These are phyloP conservation scores for Apiospora pterosperma DNA, from an alignment of 2,329 filamentous ascomycete species.

Conservation along the genomic window DNA sequence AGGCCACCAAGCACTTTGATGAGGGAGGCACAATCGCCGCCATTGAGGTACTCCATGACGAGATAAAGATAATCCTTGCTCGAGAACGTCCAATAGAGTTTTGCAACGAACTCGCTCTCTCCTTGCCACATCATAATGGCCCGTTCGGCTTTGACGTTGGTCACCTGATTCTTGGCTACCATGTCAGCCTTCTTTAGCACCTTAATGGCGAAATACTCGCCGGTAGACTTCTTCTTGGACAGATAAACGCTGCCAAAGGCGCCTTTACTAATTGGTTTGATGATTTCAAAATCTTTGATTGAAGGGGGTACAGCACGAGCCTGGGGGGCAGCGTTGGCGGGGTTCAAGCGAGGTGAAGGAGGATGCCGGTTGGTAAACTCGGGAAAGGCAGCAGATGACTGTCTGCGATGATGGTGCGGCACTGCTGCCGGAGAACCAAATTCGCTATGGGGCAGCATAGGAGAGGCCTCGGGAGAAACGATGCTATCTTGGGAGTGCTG, in stretches of 20 bases:
- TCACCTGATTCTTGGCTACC: constrained; percentile 99
- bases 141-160: constrained; percentile 96
- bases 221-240: constrained; percentile 97
- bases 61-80: constrained; percentile 98
- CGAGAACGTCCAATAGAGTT: constrained; percentile 99
- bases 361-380: constrained; percentile 64
- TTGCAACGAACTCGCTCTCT: constrained; percentile 97
- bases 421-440: constrained; percentile 69
- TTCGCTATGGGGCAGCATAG: constrained; percentile 79
- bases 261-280: constrained; percentile 98
- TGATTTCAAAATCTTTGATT: constrained; percentile 99
- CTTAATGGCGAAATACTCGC: constrained; percentile 98
- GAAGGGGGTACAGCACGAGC: constrained; percentile 88
- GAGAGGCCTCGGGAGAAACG: constrained; percentile 84
- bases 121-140: constrained; percentile 99
- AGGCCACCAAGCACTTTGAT: constrained; percentile 92
- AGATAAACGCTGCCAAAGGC: constrained; percentile 97
- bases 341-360: constrained; percentile 76
- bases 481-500: constrained; percentile 60
- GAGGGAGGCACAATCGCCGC: constrained; percentile 92
- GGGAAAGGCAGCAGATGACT: constrained; percentile 87
- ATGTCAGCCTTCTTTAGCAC: constrained; percentile 99
- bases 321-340: constrained; percentile 74
- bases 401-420: constrained; percentile 68
- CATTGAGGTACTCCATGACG: constrained; percentile 99